phyloP scores from a whole-genome alignment of 148 eudicot species.

The Mesembryanthemum crystallinum region DNA sequence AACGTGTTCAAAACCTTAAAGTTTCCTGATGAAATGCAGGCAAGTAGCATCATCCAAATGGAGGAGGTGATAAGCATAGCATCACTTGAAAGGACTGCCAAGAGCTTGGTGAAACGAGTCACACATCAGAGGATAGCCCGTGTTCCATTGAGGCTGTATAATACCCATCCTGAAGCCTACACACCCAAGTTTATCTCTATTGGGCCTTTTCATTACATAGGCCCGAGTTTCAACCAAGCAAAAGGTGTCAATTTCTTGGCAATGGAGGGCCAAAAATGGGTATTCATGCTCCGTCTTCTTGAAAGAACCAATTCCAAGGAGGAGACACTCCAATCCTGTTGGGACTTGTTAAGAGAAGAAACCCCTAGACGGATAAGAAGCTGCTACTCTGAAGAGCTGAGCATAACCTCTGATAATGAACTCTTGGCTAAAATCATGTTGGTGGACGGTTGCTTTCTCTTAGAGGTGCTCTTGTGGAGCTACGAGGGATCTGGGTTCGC shows the following conservation, averaged over 20 bases:
- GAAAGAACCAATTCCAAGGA: not conserved
- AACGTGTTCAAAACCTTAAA: too few relatives aligned
- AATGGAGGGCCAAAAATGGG: slow-evolving; percentile 8
- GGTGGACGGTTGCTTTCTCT: slow-evolving; percentile 13
- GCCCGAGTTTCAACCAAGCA: not conserved
- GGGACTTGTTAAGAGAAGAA: not conserved
- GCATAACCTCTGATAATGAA: not conserved
- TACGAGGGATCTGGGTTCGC: slow-evolving; percentile 2
- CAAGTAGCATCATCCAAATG: not conserved
- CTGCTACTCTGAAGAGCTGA: slow-evolving; percentile 2
- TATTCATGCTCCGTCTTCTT: slow-evolving; percentile 9
- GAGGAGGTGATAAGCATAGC: slow-evolving; percentile 14
- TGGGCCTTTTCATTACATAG: slow-evolving; percentile 7
- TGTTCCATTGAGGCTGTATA: not conserved
- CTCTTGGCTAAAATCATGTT: slow-evolving; percentile 3
- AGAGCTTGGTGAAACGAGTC: not conserved
- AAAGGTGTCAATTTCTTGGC: not conserved
- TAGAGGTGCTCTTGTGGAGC: slow-evolving; percentile 14
- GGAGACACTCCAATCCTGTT: slow-evolving; percentile 1
- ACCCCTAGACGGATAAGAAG: not conserved
- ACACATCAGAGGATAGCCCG: not conserved
- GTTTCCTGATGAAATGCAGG: too few relatives aligned
- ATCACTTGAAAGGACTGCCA: slow-evolving; percentile 8
- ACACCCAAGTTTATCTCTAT: slow-evolving; percentile 6
- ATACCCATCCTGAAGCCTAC: slow-evolving; percentile 1